Evolutionary conservation across 2,329 filamentous ascomycete species (phyloP), one percentile per base, ranked within the genome.

Genomic region (Ambrosiella xylebori): DNA sequence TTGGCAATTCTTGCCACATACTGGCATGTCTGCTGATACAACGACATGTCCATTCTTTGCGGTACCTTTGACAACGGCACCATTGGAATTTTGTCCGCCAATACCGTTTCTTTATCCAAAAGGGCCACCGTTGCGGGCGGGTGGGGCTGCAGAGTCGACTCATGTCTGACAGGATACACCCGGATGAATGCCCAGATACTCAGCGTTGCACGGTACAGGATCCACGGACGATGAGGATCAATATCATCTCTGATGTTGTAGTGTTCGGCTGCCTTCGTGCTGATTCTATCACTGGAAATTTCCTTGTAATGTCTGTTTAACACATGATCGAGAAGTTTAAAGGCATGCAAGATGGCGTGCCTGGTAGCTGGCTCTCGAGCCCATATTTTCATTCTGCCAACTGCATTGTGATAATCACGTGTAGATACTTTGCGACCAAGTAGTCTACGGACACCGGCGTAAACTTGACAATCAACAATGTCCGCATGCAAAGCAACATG

Each of bases 401-500:
- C 80, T 1, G 87, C 86, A 38, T 83, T 83, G 51, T 75, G 76
- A 63, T 88, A 84, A 70, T 95, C 89, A 56, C 84, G 77, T 0
- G 80, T 77, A 0, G 86, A 88, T 47, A 95, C 86, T 15, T 84
- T 84, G 45, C 88, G 80, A 7, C 88, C 88, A 1, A 95, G 77
- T 0, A 94, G 72, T 15, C 86, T 79, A 59, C 81, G 84, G 0
- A 86, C 86, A 1, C 88, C 86, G 0, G 88, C 87, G 66, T 88
- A 95, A 50, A 95, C 88, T 68, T 95, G 88, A 65, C 87, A 90
- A 68, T 95, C 88, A 27, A 93, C 81, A 47, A 95, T 86, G 65
- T 95, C 87, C 45, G 90, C 85, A 66, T 94, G 86, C 66, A 93
- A 84, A 41, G 85, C 87, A 77, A 96, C 89, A 64, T 95, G 88